Evolutionary conservation across 371 early-diverging fungal species (phyloP), one percentile per base, ranked within the genome.

Genomic region (Modicella reniformis): DNA sequence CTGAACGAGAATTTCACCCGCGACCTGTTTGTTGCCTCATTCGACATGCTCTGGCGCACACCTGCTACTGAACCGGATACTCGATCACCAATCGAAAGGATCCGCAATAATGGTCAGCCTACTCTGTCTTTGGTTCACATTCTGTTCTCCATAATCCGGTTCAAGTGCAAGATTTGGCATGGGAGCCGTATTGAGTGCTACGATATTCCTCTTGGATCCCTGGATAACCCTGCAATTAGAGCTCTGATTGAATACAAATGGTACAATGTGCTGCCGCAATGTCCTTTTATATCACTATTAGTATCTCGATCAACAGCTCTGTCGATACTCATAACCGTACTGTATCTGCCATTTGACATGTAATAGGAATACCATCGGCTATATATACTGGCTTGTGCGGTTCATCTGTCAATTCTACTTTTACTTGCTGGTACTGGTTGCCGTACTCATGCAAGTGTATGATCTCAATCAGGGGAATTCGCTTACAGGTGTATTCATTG

Each of bases 241-340:
- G 73, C 67, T 1, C 32, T 72, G 25, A 33, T 72, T 19, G 73
- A 72, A 37, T 72, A 59, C 67, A 72, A 72, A 62, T 72, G 73
- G 73, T 72, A 67, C 17, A n/a, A 25, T 19, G 15, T 23, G 56
- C 17, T 10, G 6, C 6, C 19, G 17, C 6, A 19, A 44, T n/a
- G 8, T 33, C 33, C 19, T 7, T 50, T 52, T 21, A 12, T 21
- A 10, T 50, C 32, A 1, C 32, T n/a, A n/a, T n/a, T n/a, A n/a
- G n/a, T n/a, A n/a, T n/a, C n/a, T n/a, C n/a, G n/a, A n/a, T n/a
- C n/a, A n/a, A n/a, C n/a, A n/a, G n/a, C n/a, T n/a, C n/a, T n/a
- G n/a, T n/a, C n/a, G n/a, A n/a, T n/a, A n/a, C n/a, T n/a, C n/a
- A n/a, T n/a, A 23, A 12, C 3, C 21, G 34, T 17, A 12, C 29